phyloP scores from a whole-genome alignment of 306 rosid genomes.

The Myrica gale region DNA sequence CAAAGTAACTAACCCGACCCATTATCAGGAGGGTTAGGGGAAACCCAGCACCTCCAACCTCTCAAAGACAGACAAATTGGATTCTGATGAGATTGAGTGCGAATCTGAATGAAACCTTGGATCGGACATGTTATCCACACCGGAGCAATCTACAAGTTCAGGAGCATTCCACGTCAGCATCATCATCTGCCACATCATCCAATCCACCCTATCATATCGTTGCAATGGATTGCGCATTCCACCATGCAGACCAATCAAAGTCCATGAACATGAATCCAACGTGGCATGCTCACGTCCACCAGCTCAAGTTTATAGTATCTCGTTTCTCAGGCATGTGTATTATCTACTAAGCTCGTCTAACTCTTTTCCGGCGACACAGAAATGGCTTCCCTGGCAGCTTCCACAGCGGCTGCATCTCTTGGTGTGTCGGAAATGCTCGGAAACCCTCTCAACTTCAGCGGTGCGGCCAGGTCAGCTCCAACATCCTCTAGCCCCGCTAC shows the following conservation, averaged over 20 bases:
- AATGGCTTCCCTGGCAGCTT: conserved; percentile 79
- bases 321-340: conserved; percentile 11
- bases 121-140: conserved; percentile 69
- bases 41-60: no score
- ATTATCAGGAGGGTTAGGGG: no score
- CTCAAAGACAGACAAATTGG: no score
- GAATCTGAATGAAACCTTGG: conserved; percentile 17
- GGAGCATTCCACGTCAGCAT: conserved; percentile 45
- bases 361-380: conserved; percentile 22
- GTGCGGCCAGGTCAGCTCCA: conserved; percentile 60
- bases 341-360: conserved; percentile 4
- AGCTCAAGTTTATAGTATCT: conserved; percentile 59
- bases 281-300: conserved; percentile 85
- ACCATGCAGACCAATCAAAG: conserved; percentile 47
- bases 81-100: no score
- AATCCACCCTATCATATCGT: conserved; percentile 52
- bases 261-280: conserved; percentile 45
- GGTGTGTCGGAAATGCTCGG: conserved; percentile 94
- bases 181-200: conserved; percentile 54
- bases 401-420: conserved; percentile 68
- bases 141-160: conserved; percentile 23
- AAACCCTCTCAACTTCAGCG: conserved; percentile 62
- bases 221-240: conserved; percentile 60
- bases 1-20: no score
- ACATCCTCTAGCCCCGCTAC: conserved; percentile 52